These are phyloP conservation scores for Clarireedia hainanense DNA, from an alignment of 2,329 filamentous ascomycete species.

Conservation along the genomic window DNA sequence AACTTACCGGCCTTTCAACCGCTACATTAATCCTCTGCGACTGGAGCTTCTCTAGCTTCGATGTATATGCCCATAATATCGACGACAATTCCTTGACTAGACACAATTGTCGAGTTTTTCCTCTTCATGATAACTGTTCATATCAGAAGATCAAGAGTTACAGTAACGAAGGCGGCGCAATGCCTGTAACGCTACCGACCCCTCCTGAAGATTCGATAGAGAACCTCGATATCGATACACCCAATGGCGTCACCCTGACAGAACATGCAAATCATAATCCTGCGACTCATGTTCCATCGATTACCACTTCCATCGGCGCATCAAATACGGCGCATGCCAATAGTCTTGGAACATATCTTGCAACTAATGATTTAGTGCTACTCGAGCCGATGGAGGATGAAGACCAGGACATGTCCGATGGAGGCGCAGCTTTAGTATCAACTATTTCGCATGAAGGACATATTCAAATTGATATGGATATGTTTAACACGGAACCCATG, in stretches of 20 bases:
- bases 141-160: conserved; percentile 11
- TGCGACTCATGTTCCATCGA: background rate
- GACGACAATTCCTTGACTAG: background rate
- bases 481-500: conserved; percentile 22
- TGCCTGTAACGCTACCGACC: conserved; percentile 22
- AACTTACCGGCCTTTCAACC: background rate
- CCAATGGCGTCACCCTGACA: conserved; percentile 10
- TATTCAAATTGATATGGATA: conserved; percentile 20
- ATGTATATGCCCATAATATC: background rate
- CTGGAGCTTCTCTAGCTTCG: background rate
- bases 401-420: conserved; percentile 27
- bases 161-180: conserved; percentile 14
- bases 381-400: conserved; percentile 16
- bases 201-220: conserved; percentile 20
- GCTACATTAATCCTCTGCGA: background rate
- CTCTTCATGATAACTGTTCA: conserved; percentile 10
- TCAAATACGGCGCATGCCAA: conserved; percentile 13
- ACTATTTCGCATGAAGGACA: conserved; percentile 17
- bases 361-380: conserved; percentile 9
- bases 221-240: conserved; percentile 6
- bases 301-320: conserved; percentile 14
- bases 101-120: background rate
- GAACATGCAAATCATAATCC: background rate
- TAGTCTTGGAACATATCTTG: conserved; percentile 10
- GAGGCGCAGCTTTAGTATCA: conserved; percentile 19